Evolutionary conservation across 345 rosid species (phyloP).

Genomic region (Acer yangbiense): DNA sequence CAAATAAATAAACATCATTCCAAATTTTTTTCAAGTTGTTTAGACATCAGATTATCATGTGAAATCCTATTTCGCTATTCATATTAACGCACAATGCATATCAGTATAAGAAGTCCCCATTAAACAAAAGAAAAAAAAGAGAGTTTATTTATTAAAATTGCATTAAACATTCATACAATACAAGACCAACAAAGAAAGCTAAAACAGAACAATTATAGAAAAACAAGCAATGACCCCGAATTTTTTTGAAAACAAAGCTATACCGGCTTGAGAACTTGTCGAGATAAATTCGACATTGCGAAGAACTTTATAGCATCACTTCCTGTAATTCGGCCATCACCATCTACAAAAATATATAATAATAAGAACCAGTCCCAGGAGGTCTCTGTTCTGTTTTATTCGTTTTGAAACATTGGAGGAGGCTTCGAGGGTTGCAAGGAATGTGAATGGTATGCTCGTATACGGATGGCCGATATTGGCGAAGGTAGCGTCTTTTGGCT

Average conservation of each 20-base stretch:
- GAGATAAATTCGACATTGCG: slow-evolving; percentile 71
- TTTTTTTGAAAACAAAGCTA: no score
- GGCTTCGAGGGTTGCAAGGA: no score
- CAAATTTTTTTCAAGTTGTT: background rate
- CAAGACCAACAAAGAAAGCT: background rate
- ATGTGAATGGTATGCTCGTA: no score
- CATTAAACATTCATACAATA: background rate
- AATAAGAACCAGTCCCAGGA: background rate
- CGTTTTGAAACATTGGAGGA: no score
- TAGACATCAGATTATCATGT: background rate
- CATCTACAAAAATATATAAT: slow-evolving; percentile 41
- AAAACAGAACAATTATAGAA: no score
- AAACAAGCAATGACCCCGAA: background rate
- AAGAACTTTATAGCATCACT: slow-evolving; percentile 85
- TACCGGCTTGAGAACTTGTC: slow-evolving; percentile 90
- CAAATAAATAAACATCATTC: background rate
- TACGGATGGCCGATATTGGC: no score
- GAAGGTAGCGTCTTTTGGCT: no score
- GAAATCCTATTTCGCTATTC: background rate
- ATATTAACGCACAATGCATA: background rate
- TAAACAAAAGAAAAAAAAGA: background rate
- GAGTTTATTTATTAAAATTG: no score
- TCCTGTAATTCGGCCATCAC: slow-evolving; percentile 90
- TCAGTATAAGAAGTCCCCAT: background rate
- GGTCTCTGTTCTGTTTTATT: no score